Evolutionary conservation across 1,284 basidiomycete genomes (phyloP).

Genomic region (Moesziomyces aphidis): DNA sequence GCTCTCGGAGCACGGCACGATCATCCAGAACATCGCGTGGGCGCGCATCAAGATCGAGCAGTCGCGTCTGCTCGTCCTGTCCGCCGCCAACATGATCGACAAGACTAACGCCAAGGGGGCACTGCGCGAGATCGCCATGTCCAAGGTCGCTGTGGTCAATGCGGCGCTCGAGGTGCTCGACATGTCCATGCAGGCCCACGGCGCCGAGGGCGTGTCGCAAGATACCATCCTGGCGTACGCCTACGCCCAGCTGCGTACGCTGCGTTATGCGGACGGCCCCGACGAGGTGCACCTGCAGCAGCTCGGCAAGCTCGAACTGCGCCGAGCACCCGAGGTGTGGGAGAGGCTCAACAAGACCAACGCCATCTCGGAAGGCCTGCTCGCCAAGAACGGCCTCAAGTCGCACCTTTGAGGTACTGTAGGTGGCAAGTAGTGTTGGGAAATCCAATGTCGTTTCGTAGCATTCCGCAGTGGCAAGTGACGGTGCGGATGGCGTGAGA

Average conservation of each 20-base stretch:
- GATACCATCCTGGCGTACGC: slow-evolving; percentile 83
- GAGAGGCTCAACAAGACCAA: slow-evolving; percentile 42
- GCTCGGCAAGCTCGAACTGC: slow-evolving; percentile 82
- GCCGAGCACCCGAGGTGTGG: slow-evolving; percentile 55
- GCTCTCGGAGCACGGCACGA: slow-evolving; percentile 91
- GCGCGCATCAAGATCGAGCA: slow-evolving; percentile 92
- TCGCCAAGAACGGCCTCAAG: slow-evolving; percentile 53
- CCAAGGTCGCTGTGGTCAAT: slow-evolving; percentile 87
- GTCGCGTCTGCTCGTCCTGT: slow-evolving; percentile 85
- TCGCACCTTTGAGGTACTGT: slow-evolving; percentile 37
- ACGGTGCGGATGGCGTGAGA: too few species aligned
- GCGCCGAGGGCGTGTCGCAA: slow-evolving; percentile 93
- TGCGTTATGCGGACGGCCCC: slow-evolving; percentile 60
- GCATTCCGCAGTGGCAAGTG: too few species aligned
- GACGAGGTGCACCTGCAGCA: slow-evolving; percentile 89
- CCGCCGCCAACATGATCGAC: slow-evolving; percentile 95
- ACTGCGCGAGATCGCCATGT: slow-evolving; percentile 94
- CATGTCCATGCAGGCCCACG: slow-evolving; percentile 88
- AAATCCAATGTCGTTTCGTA: too few species aligned
- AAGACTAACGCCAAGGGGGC: slow-evolving; percentile 90
- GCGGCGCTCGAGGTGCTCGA: slow-evolving; percentile 90
- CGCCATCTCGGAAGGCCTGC: slow-evolving; percentile 32
- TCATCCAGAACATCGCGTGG: slow-evolving; percentile 88
- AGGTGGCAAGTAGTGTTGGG: too few species aligned
- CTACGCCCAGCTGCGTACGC: slow-evolving; percentile 84